Percentiles rank a stretch among this genome's conserved stretches.
Evolutionary conservation across 306 rosid genomes (phyloP).

Genomic region (Sophora flavescens): DNA sequence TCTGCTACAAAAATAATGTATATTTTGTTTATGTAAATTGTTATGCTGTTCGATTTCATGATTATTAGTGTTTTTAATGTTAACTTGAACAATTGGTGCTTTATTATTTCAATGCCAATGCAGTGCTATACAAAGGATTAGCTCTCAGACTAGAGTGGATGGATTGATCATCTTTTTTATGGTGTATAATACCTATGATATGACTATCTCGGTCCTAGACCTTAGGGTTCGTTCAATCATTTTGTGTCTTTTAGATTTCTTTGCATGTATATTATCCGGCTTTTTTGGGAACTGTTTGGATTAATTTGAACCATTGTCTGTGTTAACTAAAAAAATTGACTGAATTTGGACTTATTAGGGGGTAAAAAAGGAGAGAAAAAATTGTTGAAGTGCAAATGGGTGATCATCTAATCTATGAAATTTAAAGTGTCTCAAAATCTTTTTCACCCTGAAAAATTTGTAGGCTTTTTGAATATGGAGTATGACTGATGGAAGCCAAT

Average conservation of each 20-base stretch:
- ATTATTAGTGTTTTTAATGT: conserved; percentile 26
- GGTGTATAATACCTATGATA: conserved; percentile 7
- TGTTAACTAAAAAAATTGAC: conserved; percentile 8
- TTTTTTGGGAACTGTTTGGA: neutral
- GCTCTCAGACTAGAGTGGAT: conserved; percentile 18
- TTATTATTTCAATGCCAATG: conserved; percentile 7
- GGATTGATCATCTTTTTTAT: neutral
- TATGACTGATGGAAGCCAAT: conserved; percentile 2
- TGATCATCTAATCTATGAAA: neutral
- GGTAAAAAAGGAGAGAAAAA: conserved; percentile 6
- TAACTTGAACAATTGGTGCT: conserved; percentile 16
- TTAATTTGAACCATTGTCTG: neutral
- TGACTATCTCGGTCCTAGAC: conserved; percentile 23
- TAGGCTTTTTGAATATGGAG: neutral
- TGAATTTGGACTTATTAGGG: neutral
- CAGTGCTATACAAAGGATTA: neutral
- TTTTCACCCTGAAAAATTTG: neutral
- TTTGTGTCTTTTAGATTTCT: conserved; percentile 6
- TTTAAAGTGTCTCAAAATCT: neutral
- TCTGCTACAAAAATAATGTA: conserved; percentile 14
- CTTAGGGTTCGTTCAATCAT: conserved; percentile 23
- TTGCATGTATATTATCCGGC: neutral
- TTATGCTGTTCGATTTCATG: neutral
- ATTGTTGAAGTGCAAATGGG: neutral
- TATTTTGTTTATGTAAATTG: neutral